Evolutionary conservation across 2,329 filamentous ascomycete species (phyloP).

Genomic region (Penicillium nordicum): DNA sequence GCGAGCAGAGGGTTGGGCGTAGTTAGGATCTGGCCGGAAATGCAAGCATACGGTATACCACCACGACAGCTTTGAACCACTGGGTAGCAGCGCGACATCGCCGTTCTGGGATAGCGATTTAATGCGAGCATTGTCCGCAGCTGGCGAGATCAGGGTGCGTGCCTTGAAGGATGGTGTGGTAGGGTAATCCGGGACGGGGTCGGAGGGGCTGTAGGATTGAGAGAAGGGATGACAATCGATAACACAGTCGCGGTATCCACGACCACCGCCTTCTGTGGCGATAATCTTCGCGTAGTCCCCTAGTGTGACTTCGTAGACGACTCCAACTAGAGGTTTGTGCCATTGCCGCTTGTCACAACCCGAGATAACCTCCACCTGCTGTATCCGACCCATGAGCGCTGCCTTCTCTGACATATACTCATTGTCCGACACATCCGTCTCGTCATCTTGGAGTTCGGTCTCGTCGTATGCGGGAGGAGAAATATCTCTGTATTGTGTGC

Average conservation of each 20-base stretch:
- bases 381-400: conserved; percentile 22
- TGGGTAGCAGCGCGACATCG: background rate
- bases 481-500: conserved; percentile 61
- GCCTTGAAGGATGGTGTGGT: conserved; percentile 68
- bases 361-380: conserved; percentile 32
- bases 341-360: conserved; percentile 56
- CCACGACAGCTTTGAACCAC: conserved; percentile 6
- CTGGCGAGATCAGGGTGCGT: conserved; percentile 75
- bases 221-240: conserved; percentile 73
- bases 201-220: conserved; percentile 45
- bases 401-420: conserved; percentile 32
- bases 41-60: conserved; percentile 38
- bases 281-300: conserved; percentile 82
- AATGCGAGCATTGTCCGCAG: conserved; percentile 28
- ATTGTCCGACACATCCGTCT: conserved; percentile 2
- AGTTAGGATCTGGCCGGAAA: conserved; percentile 62
- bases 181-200: conserved; percentile 62
- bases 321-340: conserved; percentile 81
- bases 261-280: conserved; percentile 82
- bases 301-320: conserved; percentile 89
- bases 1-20: conserved; percentile 77
- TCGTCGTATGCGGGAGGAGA: background rate
- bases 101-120: conserved; percentile 9
- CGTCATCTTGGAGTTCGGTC: conserved; percentile 9
- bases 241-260: conserved; percentile 77